Conservation (phyloP, 139 green algal species). For the Chlorella sp. region DNA sequence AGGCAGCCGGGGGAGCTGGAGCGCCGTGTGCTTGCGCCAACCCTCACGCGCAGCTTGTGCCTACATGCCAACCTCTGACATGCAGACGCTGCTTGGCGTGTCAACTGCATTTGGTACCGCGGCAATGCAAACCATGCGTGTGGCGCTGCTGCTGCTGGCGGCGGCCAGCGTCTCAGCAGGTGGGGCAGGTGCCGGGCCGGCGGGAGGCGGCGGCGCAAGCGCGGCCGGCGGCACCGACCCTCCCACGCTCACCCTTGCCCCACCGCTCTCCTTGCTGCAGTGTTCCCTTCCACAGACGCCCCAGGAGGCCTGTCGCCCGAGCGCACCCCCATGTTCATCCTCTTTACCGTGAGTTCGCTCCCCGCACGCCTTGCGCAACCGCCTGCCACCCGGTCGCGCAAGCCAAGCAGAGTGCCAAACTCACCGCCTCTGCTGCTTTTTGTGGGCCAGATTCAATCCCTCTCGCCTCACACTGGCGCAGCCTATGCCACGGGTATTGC, state of each 20-base stretch:
- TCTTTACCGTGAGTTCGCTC: neutral
- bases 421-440: neutral
- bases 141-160: neutral
- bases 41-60: neutral
- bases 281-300: neutral
- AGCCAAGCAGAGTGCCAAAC: too few relatives aligned
- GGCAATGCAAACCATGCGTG: neutral
- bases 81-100: neutral
- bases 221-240: neutral
- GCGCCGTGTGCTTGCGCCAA: neutral
- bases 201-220: neutral
- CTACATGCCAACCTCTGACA: too few relatives aligned
- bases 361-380: neutral
- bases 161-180: neutral
- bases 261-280: neutral
- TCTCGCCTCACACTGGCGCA: too few relatives aligned
- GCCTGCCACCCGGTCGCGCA: neutral
- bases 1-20: too few relatives aligned
- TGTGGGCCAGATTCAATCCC: neutral
- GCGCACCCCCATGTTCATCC: neutral
- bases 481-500: neutral
- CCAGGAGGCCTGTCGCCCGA: neutral
- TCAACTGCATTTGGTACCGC: too few relatives aligned
- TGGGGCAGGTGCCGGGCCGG: neutral
- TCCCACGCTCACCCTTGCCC: neutral